These are phyloP conservation scores for Sherardia arvensis DNA, from an alignment of 257 asterid species.

Conservation along the genomic window DNA sequence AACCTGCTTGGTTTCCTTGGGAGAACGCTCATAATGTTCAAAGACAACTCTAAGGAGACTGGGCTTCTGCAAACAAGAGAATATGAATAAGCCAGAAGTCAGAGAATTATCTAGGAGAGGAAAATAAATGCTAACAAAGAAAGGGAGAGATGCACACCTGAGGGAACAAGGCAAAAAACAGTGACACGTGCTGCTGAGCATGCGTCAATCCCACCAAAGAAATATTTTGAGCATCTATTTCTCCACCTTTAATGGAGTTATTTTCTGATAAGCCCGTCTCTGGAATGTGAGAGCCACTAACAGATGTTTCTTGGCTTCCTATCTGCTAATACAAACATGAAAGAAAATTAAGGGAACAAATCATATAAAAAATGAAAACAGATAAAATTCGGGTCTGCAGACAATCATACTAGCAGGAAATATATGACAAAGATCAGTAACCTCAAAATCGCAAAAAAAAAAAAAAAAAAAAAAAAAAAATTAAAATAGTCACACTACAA, in stretches of 20 bases:
- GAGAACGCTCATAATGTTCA: constrained; percentile 51
- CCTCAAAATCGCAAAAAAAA: background rate
- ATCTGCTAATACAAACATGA: constrained; percentile 30
- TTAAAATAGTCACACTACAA: background rate
- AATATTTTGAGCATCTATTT: constrained; percentile 41
- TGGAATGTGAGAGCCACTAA: constrained; percentile 78
- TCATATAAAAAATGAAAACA: background rate
- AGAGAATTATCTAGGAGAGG: background rate
- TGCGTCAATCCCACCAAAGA: constrained; percentile 44
- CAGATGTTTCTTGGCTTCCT: constrained; percentile 64
- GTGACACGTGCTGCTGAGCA: constrained; percentile 63
- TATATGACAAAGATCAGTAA: background rate
- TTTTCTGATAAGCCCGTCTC: constrained; percentile 49
- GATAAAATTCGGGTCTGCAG: background rate
- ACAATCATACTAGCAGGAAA: background rate
- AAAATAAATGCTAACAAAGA: background rate
- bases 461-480: background rate
- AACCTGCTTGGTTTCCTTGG: constrained; percentile 86
- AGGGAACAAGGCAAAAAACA: constrained; percentile 76
- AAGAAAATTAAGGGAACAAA: background rate
- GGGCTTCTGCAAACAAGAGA: constrained; percentile 54
- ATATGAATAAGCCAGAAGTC: background rate
- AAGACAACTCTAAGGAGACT: constrained; percentile 74
- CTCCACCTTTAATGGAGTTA: constrained; percentile 32
- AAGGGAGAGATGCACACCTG: constrained; percentile 43